Evolutionary conservation across 768 basidiomycete species (phyloP).

Genomic region (Albatrellus ellisii): DNA sequence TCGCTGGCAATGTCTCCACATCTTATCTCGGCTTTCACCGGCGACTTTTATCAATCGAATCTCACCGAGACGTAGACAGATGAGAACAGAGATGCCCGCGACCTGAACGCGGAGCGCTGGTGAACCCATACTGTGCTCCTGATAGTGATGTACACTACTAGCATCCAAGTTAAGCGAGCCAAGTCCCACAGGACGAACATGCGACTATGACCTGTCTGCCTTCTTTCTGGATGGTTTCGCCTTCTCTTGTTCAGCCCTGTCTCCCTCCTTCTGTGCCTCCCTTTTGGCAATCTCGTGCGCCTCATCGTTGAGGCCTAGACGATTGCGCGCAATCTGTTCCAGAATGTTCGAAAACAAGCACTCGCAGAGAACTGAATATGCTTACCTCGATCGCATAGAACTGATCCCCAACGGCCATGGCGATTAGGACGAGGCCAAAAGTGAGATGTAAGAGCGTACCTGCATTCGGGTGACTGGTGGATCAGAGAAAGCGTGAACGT

Average conservation of each 20-base stretch:
- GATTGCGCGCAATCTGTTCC: slow-evolving; percentile 77
- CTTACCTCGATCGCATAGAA: slow-evolving; percentile 88
- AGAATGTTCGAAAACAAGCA: not conserved
- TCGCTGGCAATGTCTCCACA: too few relatives aligned
- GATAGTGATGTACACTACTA: too few relatives aligned
- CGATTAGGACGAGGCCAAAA: slow-evolving; percentile 1
- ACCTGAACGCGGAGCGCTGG: too few relatives aligned
- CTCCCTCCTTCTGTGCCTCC: slow-evolving; percentile 40
- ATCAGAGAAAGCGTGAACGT: too few relatives aligned
- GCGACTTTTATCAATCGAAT: too few relatives aligned
- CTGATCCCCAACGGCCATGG: slow-evolving; percentile 24
- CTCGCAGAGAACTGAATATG: slow-evolving; percentile 6
- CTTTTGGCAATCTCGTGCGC: slow-evolving; percentile 73
- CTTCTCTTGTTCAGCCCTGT: slow-evolving; percentile 49
- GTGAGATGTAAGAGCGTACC: slow-evolving; percentile 23
- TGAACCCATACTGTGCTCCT: too few relatives aligned
- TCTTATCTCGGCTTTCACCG: too few relatives aligned
- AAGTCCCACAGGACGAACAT: too few relatives aligned
- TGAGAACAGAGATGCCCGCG: too few relatives aligned
- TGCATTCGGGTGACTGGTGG: slow-evolving; percentile 55
- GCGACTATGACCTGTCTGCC: slow-evolving; percentile 16
- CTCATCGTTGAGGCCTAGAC: slow-evolving; percentile 78
- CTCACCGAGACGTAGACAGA: too few relatives aligned
- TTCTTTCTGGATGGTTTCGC: slow-evolving; percentile 28
- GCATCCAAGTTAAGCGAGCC: too few relatives aligned